Conservation (phyloP, 202 grass and related monocot genomes). For the Saccharum hybrid region DNA sequence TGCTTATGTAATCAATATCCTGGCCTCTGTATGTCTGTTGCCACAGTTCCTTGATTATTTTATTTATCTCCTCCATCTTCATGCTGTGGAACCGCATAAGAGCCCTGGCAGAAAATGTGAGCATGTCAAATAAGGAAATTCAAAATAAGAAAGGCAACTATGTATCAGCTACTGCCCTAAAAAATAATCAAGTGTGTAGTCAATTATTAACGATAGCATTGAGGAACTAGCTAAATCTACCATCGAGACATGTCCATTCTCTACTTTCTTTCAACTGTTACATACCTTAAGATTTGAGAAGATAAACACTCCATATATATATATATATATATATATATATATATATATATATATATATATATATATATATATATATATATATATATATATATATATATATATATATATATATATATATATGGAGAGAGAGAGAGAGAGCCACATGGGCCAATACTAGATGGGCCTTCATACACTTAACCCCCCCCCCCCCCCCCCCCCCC, state of each 20-base stretch:
- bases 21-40: constrained; percentile 97
- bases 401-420: too few relatives aligned
- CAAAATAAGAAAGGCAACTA: background rate
- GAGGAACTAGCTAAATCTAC: background rate
- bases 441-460: too few relatives aligned
- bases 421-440: too few relatives aligned
- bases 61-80: constrained; percentile 99
- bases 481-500: too few relatives aligned
- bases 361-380: too few relatives aligned
- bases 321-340: too few relatives aligned
- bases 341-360: too few relatives aligned
- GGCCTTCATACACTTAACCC: too few relatives aligned
- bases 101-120: constrained; percentile 62
- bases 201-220: background rate
- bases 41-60: constrained; percentile 99
- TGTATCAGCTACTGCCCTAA: background rate
- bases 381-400: too few relatives aligned
- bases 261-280: background rate
- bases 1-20: constrained; percentile 98
- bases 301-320: too few relatives aligned
- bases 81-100: constrained; percentile 96
- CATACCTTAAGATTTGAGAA: too few relatives aligned
- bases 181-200: background rate
- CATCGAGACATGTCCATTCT: background rate
- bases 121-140: constrained; percentile 11